Evolutionary conservation across 2,329 filamentous ascomycete genomes (phyloP).

Genomic region (Pseudocercospora vitis): DNA sequence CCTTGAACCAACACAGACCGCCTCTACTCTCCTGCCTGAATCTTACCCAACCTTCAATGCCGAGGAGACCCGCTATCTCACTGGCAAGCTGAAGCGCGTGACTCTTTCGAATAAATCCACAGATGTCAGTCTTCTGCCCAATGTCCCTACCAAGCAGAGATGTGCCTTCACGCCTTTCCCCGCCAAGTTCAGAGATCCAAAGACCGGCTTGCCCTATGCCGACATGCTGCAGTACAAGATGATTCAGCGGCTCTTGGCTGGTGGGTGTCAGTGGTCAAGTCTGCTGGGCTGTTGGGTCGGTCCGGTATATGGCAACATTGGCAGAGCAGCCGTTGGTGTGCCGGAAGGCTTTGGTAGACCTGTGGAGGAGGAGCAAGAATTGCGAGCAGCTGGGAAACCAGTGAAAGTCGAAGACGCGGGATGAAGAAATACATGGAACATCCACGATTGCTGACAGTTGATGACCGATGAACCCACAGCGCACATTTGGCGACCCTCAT

Average conservation of each 20-base stretch:
- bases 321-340: conserved; percentile 69
- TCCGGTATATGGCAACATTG: conserved; percentile 36
- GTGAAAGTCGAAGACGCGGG: not conserved
- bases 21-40: conserved; percentile 55
- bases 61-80: conserved; percentile 51
- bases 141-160: conserved; percentile 42
- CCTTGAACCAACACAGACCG: conserved; percentile 57
- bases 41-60: conserved; percentile 48
- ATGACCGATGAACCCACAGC: conserved; percentile 6
- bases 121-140: conserved; percentile 37
- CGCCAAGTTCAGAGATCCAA: conserved; percentile 81
- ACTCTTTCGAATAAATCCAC: conserved; percentile 30
- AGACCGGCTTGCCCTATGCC: conserved; percentile 77
- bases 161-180: conserved; percentile 73
- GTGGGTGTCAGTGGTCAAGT: conserved; percentile 79
- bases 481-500: too few species aligned
- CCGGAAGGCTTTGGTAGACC: conserved; percentile 65
- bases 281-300: conserved; percentile 84
- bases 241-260: conserved; percentile 70
- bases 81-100: conserved; percentile 49
- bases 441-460: not conserved
- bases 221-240: conserved; percentile 79
- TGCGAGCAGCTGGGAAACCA: not conserved
- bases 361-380: conserved; percentile 4
- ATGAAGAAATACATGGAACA: conserved; percentile 1